These are phyloP conservation scores for Penstemon eatonii DNA, from an alignment of 257 asterid species.

Conservation along the genomic window DNA sequence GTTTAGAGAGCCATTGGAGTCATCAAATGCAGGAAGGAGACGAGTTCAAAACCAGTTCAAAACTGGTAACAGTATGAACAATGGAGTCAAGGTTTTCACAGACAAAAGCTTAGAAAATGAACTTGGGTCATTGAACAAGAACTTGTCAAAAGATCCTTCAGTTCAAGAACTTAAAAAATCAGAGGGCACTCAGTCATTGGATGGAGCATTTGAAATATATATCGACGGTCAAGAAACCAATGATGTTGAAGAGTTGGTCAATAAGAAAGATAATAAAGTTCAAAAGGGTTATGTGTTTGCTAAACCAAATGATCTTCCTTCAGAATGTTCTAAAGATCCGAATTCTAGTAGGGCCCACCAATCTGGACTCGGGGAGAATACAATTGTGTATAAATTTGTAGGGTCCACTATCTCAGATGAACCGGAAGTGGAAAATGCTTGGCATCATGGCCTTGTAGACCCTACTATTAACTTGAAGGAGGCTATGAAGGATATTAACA, in stretches of 20 bases:
- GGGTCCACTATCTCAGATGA: conserved; percentile 87
- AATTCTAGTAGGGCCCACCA: conserved; percentile 44
- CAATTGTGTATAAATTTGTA: conserved; percentile 73
- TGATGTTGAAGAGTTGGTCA: conserved; percentile 35
- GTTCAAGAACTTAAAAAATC: conserved; percentile 21
- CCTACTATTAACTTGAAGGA: conserved; percentile 90
- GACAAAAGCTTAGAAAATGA: conserved; percentile 49
- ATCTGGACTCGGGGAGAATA: conserved; percentile 64
- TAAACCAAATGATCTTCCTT: conserved; percentile 44
- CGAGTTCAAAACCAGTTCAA: conserved; percentile 37
- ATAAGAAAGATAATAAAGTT: conserved; percentile 29
- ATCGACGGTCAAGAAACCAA: conserved; percentile 62
- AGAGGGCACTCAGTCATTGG: conserved; percentile 41
- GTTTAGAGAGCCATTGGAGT: conserved; percentile 80
- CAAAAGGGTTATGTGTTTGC: conserved; percentile 47
- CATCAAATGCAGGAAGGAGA: conserved; percentile 48
- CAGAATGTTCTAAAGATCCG: conserved; percentile 38
- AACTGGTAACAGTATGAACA: conserved; percentile 34
- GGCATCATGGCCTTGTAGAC: conserved; percentile 94
- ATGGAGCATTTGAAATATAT: conserved; percentile 61
- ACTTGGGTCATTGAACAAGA: conserved; percentile 33
- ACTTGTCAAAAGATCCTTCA: conserved; percentile 29
- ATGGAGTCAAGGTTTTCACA: conserved; percentile 40
- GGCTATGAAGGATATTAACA: conserved; percentile 92
- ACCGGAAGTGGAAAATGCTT: conserved; percentile 80